A percentile compares a stretch with the other conserved stretches of the same genome.
Evolutionary conservation across 2,329 filamentous ascomycete species (phyloP).

Genomic region (Didymella pinodella): DNA sequence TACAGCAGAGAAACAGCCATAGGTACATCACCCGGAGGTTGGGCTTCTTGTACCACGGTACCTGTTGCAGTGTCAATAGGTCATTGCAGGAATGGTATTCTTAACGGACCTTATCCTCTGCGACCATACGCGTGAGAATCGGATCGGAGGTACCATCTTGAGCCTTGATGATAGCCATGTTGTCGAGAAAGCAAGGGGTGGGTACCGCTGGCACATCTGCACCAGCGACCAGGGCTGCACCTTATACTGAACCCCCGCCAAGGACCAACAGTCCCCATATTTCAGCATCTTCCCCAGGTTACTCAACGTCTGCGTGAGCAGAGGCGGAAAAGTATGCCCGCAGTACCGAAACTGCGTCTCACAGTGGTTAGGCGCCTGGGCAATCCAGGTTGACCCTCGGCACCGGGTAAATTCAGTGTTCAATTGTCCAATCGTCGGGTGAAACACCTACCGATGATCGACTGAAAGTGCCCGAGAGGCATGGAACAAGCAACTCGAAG

Average conservation of each 20-base stretch:
- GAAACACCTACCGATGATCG: constrained; percentile 24
- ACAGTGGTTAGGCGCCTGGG: constrained; percentile 37
- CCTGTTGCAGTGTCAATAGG: constrained; percentile 11
- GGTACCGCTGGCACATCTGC: constrained; percentile 22
- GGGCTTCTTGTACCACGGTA: constrained; percentile 54
- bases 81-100: neutral
- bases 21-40: constrained; percentile 52
- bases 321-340: constrained; percentile 27
- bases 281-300: constrained; percentile 33
- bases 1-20: constrained; percentile 47
- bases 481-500: neutral
- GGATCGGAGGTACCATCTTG: constrained; percentile 49
- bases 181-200: constrained; percentile 26
- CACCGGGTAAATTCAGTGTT: constrained; percentile 36
- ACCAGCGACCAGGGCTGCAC: constrained; percentile 23
- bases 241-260: constrained; percentile 34
- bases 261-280: constrained; percentile 9
- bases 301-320: constrained; percentile 18
- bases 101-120: constrained; percentile 43
- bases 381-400: constrained; percentile 28
- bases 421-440: constrained; percentile 32
- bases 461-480: constrained; percentile 15
- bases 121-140: constrained; percentile 55
- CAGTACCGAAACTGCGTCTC: constrained; percentile 37
- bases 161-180: constrained; percentile 39